Conservation (phyloP, 352 stramenopile species). For the Phytophthora aleatoria region DNA sequence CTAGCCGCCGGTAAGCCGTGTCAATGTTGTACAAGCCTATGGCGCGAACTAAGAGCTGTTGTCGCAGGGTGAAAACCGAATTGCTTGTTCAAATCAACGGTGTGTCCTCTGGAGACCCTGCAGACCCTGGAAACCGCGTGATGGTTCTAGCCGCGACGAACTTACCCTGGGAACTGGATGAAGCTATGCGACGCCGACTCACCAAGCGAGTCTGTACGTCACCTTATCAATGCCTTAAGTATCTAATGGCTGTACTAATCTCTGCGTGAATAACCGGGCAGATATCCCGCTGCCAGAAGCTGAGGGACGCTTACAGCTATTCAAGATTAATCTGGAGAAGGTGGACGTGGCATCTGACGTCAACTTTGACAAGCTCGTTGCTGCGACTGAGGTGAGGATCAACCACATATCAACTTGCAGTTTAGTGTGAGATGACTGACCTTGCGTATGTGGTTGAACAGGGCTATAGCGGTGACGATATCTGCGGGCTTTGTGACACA, state of each 20-base stretch:
- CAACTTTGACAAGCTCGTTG: constrained; percentile 77
- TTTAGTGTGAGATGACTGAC: constrained; percentile 2
- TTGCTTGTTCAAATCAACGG: constrained; percentile 99
- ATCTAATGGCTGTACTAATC: background rate
- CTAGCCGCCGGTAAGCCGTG: constrained; percentile 59
- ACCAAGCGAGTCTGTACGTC: constrained; percentile 93
- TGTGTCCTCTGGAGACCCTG: constrained; percentile 65
- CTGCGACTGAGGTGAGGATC: constrained; percentile 54
- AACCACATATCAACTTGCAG: background rate
- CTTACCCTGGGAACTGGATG: constrained; percentile 96
- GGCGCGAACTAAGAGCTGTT: background rate
- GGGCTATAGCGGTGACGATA: constrained; percentile 66
- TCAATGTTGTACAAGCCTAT: background rate
- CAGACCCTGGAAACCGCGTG: constrained; percentile 52
- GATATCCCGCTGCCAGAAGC: constrained; percentile 66
- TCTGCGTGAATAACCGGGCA: constrained; percentile 6
- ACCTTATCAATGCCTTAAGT: background rate
- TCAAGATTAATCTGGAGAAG: constrained; percentile 79
- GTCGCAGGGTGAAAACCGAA: constrained; percentile 94
- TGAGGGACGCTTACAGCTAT: constrained; percentile 64
- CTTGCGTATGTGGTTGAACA: constrained; percentile 13
- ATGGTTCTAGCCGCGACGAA: constrained; percentile 97
- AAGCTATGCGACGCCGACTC: constrained; percentile 94
- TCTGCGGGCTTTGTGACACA: constrained; percentile 57
- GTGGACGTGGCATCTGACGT: constrained; percentile 87